phyloP scores from a whole-genome alignment of 2,329 filamentous ascomycete genomes.

The Ceratocystis variospora region DNA sequence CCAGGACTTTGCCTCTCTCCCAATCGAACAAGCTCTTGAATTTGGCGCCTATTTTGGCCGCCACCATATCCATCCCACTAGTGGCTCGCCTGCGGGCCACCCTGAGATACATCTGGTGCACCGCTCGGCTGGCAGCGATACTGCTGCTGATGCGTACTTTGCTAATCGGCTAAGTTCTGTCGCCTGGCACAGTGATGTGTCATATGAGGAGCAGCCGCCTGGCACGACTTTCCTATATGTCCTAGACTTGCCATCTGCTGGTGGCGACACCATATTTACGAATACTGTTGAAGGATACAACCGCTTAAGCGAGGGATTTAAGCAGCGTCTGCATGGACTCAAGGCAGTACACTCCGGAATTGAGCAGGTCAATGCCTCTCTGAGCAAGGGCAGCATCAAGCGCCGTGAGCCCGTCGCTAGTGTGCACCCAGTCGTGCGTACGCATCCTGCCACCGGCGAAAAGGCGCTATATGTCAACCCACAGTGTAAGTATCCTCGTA shows the following conservation, averaged over 20 bases:
- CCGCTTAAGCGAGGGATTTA: conserved; percentile 64
- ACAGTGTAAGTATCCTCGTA: conserved; percentile 46
- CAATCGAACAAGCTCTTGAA: conserved; percentile 54
- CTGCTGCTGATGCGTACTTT: conserved; percentile 46
- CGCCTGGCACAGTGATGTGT: conserved; percentile 81
- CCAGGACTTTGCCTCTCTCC: conserved; percentile 57
- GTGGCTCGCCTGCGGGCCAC: conserved; percentile 57
- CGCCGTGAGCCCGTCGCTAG: conserved; percentile 61
- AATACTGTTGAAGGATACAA: conserved; percentile 71
- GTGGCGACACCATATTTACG: conserved; percentile 74
- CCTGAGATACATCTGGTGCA: conserved; percentile 71
- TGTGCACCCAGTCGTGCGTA: conserved; percentile 65
- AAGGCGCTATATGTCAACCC: conserved; percentile 75
- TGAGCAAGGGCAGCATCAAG: conserved; percentile 53
- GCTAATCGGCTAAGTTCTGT: conserved; percentile 54
- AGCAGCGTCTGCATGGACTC: conserved; percentile 65
- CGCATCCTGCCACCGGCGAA: conserved; percentile 69
- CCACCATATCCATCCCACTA: conserved; percentile 70
- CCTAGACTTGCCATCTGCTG: conserved; percentile 65
- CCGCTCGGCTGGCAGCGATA: conserved; percentile 41
- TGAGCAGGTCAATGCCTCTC: conserved; percentile 62
- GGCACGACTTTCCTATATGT: conserved; percentile 83
- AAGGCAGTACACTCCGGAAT: conserved; percentile 67
- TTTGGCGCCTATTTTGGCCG: conserved; percentile 65
- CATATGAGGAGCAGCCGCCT: conserved; percentile 76